Evolutionary conservation across 2,329 filamentous ascomycete species (phyloP), one percentile per base, ranked within the genome.

Genomic region (Triangularia setosa): DNA sequence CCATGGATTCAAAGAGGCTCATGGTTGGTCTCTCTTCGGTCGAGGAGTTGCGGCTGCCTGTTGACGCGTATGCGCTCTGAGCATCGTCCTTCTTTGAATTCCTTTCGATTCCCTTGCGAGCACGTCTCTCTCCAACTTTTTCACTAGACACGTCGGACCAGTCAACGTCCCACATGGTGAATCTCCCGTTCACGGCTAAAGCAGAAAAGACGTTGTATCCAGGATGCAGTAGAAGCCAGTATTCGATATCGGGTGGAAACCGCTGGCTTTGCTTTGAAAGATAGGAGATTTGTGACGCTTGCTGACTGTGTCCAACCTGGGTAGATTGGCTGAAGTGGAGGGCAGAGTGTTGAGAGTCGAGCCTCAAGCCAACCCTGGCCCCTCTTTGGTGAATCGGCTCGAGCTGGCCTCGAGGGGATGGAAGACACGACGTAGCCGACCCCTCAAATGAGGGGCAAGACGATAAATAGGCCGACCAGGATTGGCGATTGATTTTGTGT

Each of bases 81-180:
- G 64, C 67, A 16, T 69, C 72, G 4, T 75, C 72, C 21, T 69
- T 63, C 57, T 73, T 75, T 62, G 60, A 48, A 24, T 72, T 71
- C 23, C 73, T 75, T 65, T 79, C 78, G 56, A 72, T 70, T 66
- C 80, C 80, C 69, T 84, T 86, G 57, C 79, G 80, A 1, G 80
- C 78, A 16, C 80, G 80, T 62, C 80, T 78, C 71, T 87, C 81
- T 2, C 83, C 82, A 16, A 86, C 79, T 8, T 80, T 77, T 73
- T 87, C 82, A 64, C 78, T 76, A 58, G 82, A 77, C 23, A 81
- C 82, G 63, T 86, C 84, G 3, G 83, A 83, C 84, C 84, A 87
- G 56, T 84, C 75, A 30, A 87, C 81, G 71, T 86, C 83, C 71
- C 85, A 87, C 84, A 87, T 87, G 54, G 63, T 73, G 69, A 24